These are phyloP conservation scores for Rhododendron ovatum DNA, from an alignment of 148 eudicot genomes.

Conservation along the genomic window DNA sequence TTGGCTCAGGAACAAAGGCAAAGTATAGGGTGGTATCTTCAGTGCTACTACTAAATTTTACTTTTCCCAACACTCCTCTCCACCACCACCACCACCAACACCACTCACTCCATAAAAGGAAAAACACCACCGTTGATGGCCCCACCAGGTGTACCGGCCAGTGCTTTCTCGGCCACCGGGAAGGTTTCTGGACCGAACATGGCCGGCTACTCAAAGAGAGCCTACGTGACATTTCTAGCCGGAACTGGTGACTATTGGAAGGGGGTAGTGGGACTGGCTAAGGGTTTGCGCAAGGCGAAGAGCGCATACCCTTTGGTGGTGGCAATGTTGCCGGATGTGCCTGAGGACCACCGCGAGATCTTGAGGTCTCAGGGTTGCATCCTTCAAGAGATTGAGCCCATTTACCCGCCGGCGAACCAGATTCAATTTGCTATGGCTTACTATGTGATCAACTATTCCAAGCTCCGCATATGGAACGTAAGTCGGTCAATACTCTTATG, in stretches of 20 bases:
- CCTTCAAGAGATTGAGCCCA: slow-evolving; percentile 38
- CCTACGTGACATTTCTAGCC: slow-evolving; percentile 42
- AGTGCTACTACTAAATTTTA: not conserved
- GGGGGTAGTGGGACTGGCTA: slow-evolving; percentile 48
- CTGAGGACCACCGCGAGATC: slow-evolving; percentile 35
- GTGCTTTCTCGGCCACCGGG: not conserved
- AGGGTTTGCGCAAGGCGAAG: slow-evolving; percentile 35
- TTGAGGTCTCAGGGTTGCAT: slow-evolving; percentile 42
- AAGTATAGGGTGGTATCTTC: not conserved
- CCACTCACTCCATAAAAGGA: not conserved
- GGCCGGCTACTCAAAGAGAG: slow-evolving; percentile 15
- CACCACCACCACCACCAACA: not conserved
- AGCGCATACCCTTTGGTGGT: slow-evolving; percentile 41
- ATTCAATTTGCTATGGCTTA: slow-evolving; percentile 46
- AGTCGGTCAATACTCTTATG: not conserved
- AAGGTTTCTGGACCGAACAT: not conserved
- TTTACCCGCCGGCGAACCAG: slow-evolving; percentile 38
- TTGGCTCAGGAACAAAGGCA: not conserved
- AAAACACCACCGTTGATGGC: not conserved
- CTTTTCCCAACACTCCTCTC: not conserved
- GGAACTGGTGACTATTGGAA: slow-evolving; percentile 45
- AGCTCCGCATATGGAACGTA: slow-evolving; percentile 47
- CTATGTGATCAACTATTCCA: slow-evolving; percentile 55
- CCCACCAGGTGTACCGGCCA: not conserved
- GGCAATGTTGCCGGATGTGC: slow-evolving; percentile 44